These are phyloP conservation scores for Chaetomiaceae sp. DNA, from an alignment of 2,329 filamentous ascomycete genomes.

Conservation along the genomic window DNA sequence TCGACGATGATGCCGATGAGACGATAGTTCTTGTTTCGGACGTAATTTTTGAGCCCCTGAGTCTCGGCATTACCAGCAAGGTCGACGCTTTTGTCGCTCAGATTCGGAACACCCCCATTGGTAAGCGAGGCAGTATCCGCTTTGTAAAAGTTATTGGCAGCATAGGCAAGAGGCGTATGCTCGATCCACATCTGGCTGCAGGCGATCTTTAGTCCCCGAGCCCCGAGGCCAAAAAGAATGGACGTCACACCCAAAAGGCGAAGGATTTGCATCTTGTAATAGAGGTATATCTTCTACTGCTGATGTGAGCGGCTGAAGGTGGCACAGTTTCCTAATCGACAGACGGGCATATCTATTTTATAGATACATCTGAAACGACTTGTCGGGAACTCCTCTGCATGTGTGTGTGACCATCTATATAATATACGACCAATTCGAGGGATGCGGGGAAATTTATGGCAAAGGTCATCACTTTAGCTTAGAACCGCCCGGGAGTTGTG, in stretches of 20 bases:
- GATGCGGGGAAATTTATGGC: background rate
- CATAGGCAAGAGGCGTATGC: conserved; percentile 22
- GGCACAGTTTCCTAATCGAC: too few species aligned
- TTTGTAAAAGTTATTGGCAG: conserved; percentile 22
- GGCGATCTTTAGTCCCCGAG: conserved; percentile 8
- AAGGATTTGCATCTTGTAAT: background rate
- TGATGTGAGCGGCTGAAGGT: too few species aligned
- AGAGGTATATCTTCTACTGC: too few species aligned
- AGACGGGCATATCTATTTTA: too few species aligned
- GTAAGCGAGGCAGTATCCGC: conserved; percentile 23
- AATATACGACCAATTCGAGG: too few species aligned
- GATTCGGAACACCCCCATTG: conserved; percentile 32
- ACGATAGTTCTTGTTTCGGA: conserved; percentile 30
- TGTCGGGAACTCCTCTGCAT: too few species aligned
- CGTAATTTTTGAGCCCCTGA: conserved; percentile 33
- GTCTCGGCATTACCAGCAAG: conserved; percentile 35
- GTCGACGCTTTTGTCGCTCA: conserved; percentile 29
- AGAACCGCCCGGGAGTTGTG: background rate
- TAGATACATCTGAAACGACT: too few species aligned
- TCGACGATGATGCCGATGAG: conserved; percentile 33
- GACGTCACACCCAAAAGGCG: background rate
- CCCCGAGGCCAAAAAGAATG: background rate
- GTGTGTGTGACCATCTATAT: too few species aligned
- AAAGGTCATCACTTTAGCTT: background rate
- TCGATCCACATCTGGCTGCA: conserved; percentile 18